phyloP scores from a whole-genome alignment of 106 monocot genomes.

The Alisma plantagoaquatica region DNA sequence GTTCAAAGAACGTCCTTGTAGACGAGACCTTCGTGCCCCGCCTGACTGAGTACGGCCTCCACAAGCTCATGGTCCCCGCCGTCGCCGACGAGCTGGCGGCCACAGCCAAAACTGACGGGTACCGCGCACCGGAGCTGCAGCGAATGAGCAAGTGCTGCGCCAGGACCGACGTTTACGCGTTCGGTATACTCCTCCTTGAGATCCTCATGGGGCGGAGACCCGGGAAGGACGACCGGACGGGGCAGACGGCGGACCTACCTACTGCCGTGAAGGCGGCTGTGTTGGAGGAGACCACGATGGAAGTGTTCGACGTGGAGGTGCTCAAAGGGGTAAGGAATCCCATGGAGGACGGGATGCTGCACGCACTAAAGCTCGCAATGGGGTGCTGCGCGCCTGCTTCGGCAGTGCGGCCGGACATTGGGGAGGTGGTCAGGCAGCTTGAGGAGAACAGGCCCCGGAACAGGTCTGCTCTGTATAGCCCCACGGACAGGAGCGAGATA shows the following conservation, averaged over 20 bases:
- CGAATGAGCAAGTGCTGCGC: constrained; percentile 58
- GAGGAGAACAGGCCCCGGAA: constrained; percentile 90
- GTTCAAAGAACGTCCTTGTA: constrained; percentile 59
- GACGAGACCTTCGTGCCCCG: constrained; percentile 75
- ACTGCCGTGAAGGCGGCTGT: constrained; percentile 81
- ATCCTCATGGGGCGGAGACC: constrained; percentile 81
- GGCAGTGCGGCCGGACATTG: constrained; percentile 73
- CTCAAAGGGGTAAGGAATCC: constrained; percentile 56
- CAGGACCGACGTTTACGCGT: constrained; percentile 69
- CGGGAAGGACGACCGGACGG: constrained; percentile 23
- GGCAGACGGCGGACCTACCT: constrained; percentile 44
- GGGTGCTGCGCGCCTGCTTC: constrained; percentile 91
- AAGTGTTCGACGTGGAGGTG: constrained; percentile 73
- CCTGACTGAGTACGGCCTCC: constrained; percentile 54
- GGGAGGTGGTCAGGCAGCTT: constrained; percentile 70
- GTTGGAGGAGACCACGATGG: constrained; percentile 83
- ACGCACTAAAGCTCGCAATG: constrained; percentile 86
- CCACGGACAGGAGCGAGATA: constrained; percentile 58
- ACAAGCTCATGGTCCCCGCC: constrained; percentile 60
- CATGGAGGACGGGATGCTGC: constrained; percentile 71
- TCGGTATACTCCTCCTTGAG: constrained; percentile 72
- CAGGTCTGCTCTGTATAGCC: constrained; percentile 71
- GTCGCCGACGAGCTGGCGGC: constrained; percentile 77
- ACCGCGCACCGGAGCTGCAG: constrained; percentile 82
- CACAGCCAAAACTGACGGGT: constrained; percentile 45